Percentiles rank a stretch among this genome's conserved stretches.
phyloP scores from a whole-genome alignment of 208 protist species.

The Leishmania tropica region DNA sequence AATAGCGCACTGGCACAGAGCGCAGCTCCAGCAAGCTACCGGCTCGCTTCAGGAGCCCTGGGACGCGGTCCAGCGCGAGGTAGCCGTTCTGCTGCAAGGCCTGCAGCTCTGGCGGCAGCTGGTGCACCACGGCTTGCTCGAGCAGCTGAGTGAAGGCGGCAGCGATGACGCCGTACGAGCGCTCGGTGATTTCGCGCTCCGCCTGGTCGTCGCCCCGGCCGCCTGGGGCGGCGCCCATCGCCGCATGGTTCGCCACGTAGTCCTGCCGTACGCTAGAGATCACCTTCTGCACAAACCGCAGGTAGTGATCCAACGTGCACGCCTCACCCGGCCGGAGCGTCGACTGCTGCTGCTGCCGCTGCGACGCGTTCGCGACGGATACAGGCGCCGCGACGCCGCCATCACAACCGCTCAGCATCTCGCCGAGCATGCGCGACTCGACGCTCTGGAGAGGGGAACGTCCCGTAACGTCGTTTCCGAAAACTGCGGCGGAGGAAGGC shows the following conservation, averaged over 20 bases:
- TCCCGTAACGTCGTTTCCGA: conserved; percentile 16
- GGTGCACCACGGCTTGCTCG: conserved; percentile 39
- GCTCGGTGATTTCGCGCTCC: conserved; percentile 65
- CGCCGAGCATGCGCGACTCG: conserved; percentile 26
- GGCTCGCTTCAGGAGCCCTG: conserved; percentile 61
- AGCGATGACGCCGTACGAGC: conserved; percentile 63
- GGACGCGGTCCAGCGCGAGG: conserved; percentile 71
- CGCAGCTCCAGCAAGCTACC: conserved; percentile 64
- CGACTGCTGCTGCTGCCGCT: conserved; percentile 3
- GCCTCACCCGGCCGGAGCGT: conserved; percentile 57
- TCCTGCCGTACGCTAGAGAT: conserved; percentile 70
- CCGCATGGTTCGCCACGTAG: conserved; percentile 29
- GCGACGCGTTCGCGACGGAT: conserved; percentile 11
- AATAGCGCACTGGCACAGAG: conserved; percentile 73
- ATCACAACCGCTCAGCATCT: conserved; percentile 18
- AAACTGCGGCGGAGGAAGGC: background rate
- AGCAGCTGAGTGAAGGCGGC: conserved; percentile 73
- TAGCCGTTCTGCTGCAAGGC: conserved; percentile 63
- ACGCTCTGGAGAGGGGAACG: conserved; percentile 11
- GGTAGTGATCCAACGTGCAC: conserved; percentile 85
- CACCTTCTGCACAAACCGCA: conserved; percentile 68
- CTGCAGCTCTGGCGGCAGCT: conserved; percentile 61
- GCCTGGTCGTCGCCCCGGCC: conserved; percentile 52
- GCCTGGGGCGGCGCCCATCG: conserved; percentile 22
- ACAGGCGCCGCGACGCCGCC: conserved; percentile 2